phyloP scores from a whole-genome alignment of 1,284 basidiomycete species.

The Mycena citricolor region DNA sequence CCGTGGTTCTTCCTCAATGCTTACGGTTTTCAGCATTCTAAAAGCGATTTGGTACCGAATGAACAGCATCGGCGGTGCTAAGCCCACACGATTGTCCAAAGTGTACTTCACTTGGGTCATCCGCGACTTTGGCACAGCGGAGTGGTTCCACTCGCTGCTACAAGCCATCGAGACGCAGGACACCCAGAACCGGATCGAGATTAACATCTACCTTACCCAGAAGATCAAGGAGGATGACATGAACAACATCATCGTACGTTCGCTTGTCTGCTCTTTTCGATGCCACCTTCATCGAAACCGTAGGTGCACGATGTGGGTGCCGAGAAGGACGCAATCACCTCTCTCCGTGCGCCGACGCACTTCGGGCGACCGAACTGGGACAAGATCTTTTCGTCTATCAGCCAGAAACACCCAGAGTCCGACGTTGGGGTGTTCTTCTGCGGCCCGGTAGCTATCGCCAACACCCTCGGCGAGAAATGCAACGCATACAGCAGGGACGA shows the following conservation, averaged over 20 bases:
- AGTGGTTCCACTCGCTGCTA: slow-evolving; percentile 91
- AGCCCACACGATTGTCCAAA: slow-evolving; percentile 77
- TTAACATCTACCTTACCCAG: slow-evolving; percentile 89
- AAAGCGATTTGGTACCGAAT: slow-evolving; percentile 93
- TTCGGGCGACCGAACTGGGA: slow-evolving; percentile 93
- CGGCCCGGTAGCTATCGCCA: slow-evolving; percentile 74
- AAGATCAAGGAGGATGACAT: slow-evolving; percentile 88
- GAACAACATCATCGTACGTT: slow-evolving; percentile 81
- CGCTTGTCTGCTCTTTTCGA: neutral
- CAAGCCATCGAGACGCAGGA: slow-evolving; percentile 92
- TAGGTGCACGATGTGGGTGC: slow-evolving; percentile 85
- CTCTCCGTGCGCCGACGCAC: slow-evolving; percentile 84
- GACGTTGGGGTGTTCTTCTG: slow-evolving; percentile 90
- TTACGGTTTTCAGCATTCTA: slow-evolving; percentile 54
- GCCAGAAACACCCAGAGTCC: slow-evolving; percentile 78
- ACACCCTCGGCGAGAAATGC: slow-evolving; percentile 69
- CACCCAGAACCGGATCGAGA: slow-evolving; percentile 80
- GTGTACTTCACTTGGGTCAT: slow-evolving; percentile 91
- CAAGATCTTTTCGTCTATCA: slow-evolving; percentile 75
- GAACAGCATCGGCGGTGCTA: slow-evolving; percentile 75
- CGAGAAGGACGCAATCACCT: slow-evolving; percentile 85
- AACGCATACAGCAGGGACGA: slow-evolving; percentile 83
- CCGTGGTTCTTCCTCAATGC: slow-evolving; percentile 6
- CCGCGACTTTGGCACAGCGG: slow-evolving; percentile 81
- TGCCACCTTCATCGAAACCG: neutral